A percentile compares a stretch with the other conserved stretches of the same genome.
Conservation (phyloP, 108 stramenopile genomes). For the Epithemia pelagica region DNA sequence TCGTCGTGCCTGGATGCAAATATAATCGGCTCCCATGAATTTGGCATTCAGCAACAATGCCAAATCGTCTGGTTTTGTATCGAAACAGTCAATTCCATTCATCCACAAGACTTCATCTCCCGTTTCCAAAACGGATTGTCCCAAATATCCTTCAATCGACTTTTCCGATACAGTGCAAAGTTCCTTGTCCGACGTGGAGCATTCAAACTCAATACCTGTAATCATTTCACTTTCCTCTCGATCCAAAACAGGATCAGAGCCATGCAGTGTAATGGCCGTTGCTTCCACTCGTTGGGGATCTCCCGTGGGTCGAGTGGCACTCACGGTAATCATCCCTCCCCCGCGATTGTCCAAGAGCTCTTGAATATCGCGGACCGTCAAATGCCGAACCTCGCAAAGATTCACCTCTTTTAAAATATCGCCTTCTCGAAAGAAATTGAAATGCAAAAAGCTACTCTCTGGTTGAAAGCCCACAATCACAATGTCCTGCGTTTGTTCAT, state of each 20-base stretch:
- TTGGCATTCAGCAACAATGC: neutral
- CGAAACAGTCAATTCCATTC: neutral
- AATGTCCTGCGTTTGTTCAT: neutral
- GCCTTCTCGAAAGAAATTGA: neutral
- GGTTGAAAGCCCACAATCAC: neutral
- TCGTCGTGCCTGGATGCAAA: neutral
- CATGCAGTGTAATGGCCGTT: neutral
- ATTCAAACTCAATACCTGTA: neutral
- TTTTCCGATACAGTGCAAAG: neutral
- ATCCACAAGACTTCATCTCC: neutral
- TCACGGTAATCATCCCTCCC: neutral
- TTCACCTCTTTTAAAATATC: neutral
- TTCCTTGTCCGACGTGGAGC: neutral
- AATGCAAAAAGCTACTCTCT: neutral
- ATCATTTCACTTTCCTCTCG: neutral
- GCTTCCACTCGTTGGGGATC: neutral
- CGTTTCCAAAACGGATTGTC: neutral
- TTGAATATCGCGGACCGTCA: neutral
- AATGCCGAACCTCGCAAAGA: neutral
- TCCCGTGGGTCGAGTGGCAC: neutral
- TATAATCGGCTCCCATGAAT: neutral
- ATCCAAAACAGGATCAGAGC: neutral
- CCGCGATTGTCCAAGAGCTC: neutral
- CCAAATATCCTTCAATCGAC: neutral
- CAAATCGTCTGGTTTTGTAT: neutral